Conservation (phyloP, 257 asterid species). For the Henckelia pumila region DNA sequence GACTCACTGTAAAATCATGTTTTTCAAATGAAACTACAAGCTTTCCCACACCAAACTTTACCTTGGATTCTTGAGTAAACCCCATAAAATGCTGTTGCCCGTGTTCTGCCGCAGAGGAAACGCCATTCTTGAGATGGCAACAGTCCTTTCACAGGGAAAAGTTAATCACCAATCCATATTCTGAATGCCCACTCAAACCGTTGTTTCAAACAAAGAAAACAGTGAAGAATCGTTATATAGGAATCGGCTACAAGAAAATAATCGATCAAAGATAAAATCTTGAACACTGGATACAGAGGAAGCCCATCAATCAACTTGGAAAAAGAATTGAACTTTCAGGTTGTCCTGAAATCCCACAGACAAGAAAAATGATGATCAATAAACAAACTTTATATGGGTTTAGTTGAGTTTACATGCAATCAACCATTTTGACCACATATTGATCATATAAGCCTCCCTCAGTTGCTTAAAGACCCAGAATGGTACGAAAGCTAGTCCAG, state of each 20-base stretch:
- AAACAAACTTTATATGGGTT: too few species aligned
- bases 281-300: neutral
- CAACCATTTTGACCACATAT: conserved; percentile 22
- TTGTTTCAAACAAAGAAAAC: too few species aligned
- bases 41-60: conserved; percentile 5
- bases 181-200: neutral
- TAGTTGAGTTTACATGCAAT: conserved; percentile 5
- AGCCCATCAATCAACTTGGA: neutral
- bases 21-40: neutral
- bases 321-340: neutral
- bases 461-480: conserved; percentile 21
- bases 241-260: neutral
- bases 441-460: conserved; percentile 30
- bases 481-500: neutral
- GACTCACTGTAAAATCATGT: neutral
- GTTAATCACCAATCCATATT: neutral
- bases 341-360: conserved; percentile 9
- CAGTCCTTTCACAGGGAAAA: conserved; percentile 19
- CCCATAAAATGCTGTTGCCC: conserved; percentile 37
- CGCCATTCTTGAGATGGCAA: conserved; percentile 12
- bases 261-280: conserved; percentile 8
- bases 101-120: conserved; percentile 21
- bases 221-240: neutral
- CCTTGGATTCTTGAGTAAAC: conserved; percentile 38
- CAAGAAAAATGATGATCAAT: neutral